Evolutionary conservation across 2,329 filamentous ascomycete genomes (phyloP).

Genomic region (Botrytis elliptica): DNA sequence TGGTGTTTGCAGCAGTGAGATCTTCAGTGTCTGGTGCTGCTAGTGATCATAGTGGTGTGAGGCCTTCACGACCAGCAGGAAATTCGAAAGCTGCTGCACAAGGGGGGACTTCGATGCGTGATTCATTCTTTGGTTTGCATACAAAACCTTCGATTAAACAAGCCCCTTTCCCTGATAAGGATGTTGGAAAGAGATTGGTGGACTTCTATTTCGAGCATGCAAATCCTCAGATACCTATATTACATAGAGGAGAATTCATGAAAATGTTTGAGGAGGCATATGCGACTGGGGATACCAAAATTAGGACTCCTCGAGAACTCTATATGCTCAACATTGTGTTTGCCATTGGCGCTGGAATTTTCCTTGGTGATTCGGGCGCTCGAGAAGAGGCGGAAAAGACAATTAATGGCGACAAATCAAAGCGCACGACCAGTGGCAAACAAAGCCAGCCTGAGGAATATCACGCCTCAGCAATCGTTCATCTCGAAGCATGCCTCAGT

Average conservation of each 20-base stretch:
- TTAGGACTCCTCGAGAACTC: slow-evolving; percentile 74
- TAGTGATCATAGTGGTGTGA: slow-evolving; percentile 63
- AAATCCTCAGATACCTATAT: slow-evolving; percentile 91
- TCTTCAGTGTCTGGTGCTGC: slow-evolving; percentile 61
- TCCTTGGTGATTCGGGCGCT: slow-evolving; percentile 65
- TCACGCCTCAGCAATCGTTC: slow-evolving; percentile 89
- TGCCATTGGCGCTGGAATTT: slow-evolving; percentile 91
- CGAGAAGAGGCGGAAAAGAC: slow-evolving; percentile 32
- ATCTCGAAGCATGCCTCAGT: slow-evolving; percentile 81
- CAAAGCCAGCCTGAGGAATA: slow-evolving; percentile 89
- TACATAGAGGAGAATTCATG: slow-evolving; percentile 89
- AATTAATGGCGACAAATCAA: slow-evolving; percentile 33
- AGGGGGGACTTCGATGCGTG: slow-evolving; percentile 78
- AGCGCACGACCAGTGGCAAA: slow-evolving; percentile 35
- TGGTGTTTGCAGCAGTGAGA: slow-evolving; percentile 92
- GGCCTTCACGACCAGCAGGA: slow-evolving; percentile 55
- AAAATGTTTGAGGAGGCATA: slow-evolving; percentile 83
- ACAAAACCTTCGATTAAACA: slow-evolving; percentile 84
- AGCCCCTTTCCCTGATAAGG: slow-evolving; percentile 77
- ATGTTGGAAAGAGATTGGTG: slow-evolving; percentile 70
- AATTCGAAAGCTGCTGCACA: slow-evolving; percentile 41
- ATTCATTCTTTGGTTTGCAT: slow-evolving; percentile 96
- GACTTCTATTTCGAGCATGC: slow-evolving; percentile 93
- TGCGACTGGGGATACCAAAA: slow-evolving; percentile 57
- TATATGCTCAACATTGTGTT: slow-evolving; percentile 97